Percentiles rank a stretch among this genome's conserved stretches.
Conservation (phyloP, 1,139 yeast species). For the Geotrichum candidum region DNA sequence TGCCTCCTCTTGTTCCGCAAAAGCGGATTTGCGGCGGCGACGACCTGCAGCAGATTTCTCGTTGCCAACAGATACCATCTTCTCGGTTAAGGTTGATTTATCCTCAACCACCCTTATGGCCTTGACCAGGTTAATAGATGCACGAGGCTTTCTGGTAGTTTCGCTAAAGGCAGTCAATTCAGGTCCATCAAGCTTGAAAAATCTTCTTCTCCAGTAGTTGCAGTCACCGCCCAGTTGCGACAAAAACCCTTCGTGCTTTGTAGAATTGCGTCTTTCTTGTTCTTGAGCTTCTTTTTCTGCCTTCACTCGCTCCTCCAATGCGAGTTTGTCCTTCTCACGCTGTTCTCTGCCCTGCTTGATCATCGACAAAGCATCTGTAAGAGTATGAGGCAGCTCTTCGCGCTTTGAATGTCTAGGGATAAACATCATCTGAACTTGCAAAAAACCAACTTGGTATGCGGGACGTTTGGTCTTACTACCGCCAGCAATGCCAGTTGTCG, state of each 20-base stretch:
- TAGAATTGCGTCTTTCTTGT: not conserved
- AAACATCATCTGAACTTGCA: slow-evolving; percentile 66
- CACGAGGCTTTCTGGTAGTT: slow-evolving; percentile 55
- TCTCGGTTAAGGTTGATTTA: slow-evolving; percentile 25
- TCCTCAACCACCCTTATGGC: slow-evolving; percentile 42
- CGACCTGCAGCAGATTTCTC: slow-evolving; percentile 24
- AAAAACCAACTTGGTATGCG: slow-evolving; percentile 58
- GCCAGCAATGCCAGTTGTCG: slow-evolving; percentile 29
- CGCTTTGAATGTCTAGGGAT: slow-evolving; percentile 47
- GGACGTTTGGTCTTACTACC: slow-evolving; percentile 27
- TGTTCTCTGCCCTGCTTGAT: slow-evolving; percentile 2
- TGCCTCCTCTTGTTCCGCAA: slow-evolving; percentile 30
- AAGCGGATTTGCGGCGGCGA: slow-evolving; percentile 30
- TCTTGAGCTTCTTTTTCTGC: slow-evolving; percentile 1
- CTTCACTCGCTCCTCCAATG: not conserved
- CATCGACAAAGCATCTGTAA: slow-evolving; percentile 39
- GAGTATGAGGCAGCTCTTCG: slow-evolving; percentile 51
- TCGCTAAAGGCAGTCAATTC: slow-evolving; percentile 59
- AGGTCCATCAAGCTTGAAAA: slow-evolving; percentile 53
- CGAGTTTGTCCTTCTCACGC: not conserved
- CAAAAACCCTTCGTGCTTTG: slow-evolving; percentile 49
- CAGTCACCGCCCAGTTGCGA: slow-evolving; percentile 79
- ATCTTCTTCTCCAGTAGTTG: slow-evolving; percentile 56
- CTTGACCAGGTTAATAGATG: slow-evolving; percentile 62
- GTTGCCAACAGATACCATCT: slow-evolving; percentile 26